phyloP scores from a whole-genome alignment of 805 yeast species.

The Pichia eremophila region DNA sequence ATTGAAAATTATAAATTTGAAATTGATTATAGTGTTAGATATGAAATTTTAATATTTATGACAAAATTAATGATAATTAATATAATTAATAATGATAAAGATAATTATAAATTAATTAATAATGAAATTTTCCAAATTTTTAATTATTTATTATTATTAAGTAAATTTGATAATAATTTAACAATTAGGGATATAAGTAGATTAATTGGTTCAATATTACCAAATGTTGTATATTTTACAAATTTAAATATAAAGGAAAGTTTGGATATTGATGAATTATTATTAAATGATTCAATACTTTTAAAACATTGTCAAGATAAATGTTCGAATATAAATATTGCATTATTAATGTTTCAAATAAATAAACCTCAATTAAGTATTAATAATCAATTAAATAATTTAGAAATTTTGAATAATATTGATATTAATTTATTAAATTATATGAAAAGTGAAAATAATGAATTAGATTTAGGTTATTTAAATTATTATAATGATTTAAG shows the following conservation, averaged over 20 bases:
- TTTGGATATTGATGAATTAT: conserved; percentile 13
- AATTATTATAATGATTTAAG: conserved; percentile 23
- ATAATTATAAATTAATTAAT: conserved; percentile 28
- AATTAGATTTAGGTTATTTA: conserved; percentile 15
- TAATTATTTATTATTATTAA: conserved; percentile 48
- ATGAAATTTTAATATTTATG: conserved; percentile 62
- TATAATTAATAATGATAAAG: conserved; percentile 27
- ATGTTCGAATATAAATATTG: conserved; percentile 20
- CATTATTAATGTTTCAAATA: conserved; percentile 23
- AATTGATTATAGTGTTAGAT: conserved; percentile 42
- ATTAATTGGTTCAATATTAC: conserved; percentile 52
- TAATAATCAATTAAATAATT: not conserved
- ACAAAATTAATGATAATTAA: conserved; percentile 61
- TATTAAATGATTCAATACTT: conserved; percentile 6
- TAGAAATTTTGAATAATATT: not conserved
- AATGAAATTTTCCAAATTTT: conserved; percentile 41
- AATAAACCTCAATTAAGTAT: conserved; percentile 17
- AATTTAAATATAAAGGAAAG: conserved; percentile 9
- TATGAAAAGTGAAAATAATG: not conserved
- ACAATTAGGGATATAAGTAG: conserved; percentile 85
- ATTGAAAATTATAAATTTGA: conserved; percentile 47
- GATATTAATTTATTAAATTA: not conserved
- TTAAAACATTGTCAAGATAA: conserved; percentile 13
- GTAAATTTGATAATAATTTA: conserved; percentile 63
- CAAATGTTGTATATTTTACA: conserved; percentile 27